These are phyloP conservation scores for Neonothopanus nambi DNA, from an alignment of 1,284 basidiomycete genomes.

Conservation along the genomic window DNA sequence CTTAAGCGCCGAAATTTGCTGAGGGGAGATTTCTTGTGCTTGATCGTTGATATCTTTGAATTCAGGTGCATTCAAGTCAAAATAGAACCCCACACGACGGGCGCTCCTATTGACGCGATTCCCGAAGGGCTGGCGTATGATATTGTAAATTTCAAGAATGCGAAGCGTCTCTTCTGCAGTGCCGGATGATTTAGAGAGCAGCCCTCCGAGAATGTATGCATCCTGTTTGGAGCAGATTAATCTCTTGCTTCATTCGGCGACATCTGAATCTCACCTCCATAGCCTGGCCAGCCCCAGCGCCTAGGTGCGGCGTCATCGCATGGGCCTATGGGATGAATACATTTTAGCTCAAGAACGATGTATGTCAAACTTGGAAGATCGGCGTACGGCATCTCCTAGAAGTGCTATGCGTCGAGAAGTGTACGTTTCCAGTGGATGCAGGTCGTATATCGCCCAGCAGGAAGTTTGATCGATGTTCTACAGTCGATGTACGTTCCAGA, in stretches of 20 bases:
- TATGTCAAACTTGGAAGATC: slow-evolving; percentile 5
- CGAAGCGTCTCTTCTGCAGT: neutral
- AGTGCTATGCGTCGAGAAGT: slow-evolving; percentile 29
- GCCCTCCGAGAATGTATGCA: slow-evolving; percentile 23
- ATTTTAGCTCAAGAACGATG: neutral
- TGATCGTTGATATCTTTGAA: neutral
- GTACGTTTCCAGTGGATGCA: slow-evolving; percentile 31
- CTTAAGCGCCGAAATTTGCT: slow-evolving; percentile 8
- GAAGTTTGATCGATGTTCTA: slow-evolving; percentile 12
- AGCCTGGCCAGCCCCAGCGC: slow-evolving; percentile 31
- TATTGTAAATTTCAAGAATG: slow-evolving; percentile 19
- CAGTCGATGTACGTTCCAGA: neutral
- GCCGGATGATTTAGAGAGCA: neutral
- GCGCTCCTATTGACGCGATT: slow-evolving; percentile 20
- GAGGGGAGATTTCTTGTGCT: neutral
- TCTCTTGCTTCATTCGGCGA: neutral
- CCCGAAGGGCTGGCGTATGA: slow-evolving; percentile 20
- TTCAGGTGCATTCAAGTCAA: slow-evolving; percentile 13
- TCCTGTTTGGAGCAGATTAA: slow-evolving; percentile 16
- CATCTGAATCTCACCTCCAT: slow-evolving; percentile 26
- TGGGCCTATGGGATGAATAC: slow-evolving; percentile 22
- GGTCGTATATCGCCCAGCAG: slow-evolving; percentile 20
- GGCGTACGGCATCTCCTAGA: slow-evolving; percentile 35
- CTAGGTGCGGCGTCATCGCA: slow-evolving; percentile 31
- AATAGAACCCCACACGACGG: slow-evolving; percentile 17